Conservation (phyloP, 208 protist genomes). For the Trypanosomatidae sp. region DNA sequence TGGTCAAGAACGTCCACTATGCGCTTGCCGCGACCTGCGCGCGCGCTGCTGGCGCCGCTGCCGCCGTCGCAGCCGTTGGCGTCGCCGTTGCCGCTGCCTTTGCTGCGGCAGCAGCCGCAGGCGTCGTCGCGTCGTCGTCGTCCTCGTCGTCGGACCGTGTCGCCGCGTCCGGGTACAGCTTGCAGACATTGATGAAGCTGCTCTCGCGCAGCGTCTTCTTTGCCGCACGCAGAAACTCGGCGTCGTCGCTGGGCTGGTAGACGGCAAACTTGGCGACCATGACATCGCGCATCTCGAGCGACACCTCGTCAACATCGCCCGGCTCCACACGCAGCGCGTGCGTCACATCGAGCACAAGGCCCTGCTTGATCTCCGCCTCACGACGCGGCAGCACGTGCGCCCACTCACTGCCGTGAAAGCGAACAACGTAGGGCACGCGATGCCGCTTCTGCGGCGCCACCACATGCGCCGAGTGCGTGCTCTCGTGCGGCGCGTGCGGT, state of each 20-base stretch:
- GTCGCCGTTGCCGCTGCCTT: not conserved
- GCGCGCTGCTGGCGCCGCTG: no score
- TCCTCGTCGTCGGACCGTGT: not conserved
- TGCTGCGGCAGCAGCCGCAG: no score
- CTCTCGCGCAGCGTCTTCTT: slow-evolving; percentile 21
- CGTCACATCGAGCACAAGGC: slow-evolving; percentile 22
- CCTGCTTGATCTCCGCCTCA: slow-evolving; percentile 5
- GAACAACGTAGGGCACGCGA: slow-evolving; percentile 31
- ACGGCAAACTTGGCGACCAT: slow-evolving; percentile 33
- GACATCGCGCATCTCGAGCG: slow-evolving; percentile 14
- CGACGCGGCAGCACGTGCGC: slow-evolving; percentile 9
- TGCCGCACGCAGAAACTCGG: slow-evolving; percentile 8
- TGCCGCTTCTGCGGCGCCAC: slow-evolving; percentile 11
- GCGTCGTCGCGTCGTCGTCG: not conserved
- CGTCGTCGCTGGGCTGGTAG: slow-evolving; percentile 11
- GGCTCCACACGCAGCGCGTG: slow-evolving; percentile 9
- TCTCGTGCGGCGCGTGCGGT: no score
- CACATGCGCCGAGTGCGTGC: slow-evolving; percentile 7
- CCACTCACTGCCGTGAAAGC: slow-evolving; percentile 43
- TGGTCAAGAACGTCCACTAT: no score
- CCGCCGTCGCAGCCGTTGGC: not conserved
- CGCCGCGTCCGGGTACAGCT: slow-evolving; percentile 9
- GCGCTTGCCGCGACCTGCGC: no score
- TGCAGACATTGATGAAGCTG: slow-evolving; percentile 19
- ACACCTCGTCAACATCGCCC: slow-evolving; percentile 12